phyloP scores from a whole-genome alignment of 2,329 filamentous ascomycete species.

The Sporothrix variecibatus region DNA sequence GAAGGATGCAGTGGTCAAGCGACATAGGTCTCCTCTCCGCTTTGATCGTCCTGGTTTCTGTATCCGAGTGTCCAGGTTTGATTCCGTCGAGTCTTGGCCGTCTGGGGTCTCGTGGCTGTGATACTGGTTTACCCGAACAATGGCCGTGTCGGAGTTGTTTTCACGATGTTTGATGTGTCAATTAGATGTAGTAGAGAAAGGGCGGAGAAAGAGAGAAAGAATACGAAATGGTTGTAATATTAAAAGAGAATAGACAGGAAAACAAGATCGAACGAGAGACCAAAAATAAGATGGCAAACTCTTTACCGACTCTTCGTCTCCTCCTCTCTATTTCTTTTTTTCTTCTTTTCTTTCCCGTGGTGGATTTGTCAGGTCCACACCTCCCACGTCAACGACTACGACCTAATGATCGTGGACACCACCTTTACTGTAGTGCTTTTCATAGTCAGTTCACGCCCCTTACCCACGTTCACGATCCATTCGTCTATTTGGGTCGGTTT shows the following conservation, averaged over 20 bases:
- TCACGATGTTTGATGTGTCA: not conserved
- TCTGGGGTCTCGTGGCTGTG: not conserved
- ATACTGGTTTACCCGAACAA: not conserved
- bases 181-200: not conserved
- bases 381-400: not conserved
- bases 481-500: not conserved
- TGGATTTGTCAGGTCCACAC: constrained; percentile 16
- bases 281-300: not conserved
- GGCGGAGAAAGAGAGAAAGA: not conserved
- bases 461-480: constrained; percentile 2
- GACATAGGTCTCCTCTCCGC: not conserved
- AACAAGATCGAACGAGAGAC: not conserved
- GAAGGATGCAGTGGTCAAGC: not conserved
- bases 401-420: not conserved
- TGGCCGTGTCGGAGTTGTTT: not conserved
- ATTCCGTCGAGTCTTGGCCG: not conserved
- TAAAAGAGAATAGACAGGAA: not conserved
- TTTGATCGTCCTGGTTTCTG: not conserved
- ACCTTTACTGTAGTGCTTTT: not conserved
- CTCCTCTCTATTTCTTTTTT: too few species aligned
- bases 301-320: not conserved
- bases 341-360: not conserved
- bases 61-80: too few species aligned
- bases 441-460: not conserved
- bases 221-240: not conserved